Percentiles rank a stretch among this genome's conserved stretches.
These are phyloP conservation scores for Fraxinus pennsylvanica DNA, from an alignment of 257 asterid species.

Conservation along the genomic window DNA sequence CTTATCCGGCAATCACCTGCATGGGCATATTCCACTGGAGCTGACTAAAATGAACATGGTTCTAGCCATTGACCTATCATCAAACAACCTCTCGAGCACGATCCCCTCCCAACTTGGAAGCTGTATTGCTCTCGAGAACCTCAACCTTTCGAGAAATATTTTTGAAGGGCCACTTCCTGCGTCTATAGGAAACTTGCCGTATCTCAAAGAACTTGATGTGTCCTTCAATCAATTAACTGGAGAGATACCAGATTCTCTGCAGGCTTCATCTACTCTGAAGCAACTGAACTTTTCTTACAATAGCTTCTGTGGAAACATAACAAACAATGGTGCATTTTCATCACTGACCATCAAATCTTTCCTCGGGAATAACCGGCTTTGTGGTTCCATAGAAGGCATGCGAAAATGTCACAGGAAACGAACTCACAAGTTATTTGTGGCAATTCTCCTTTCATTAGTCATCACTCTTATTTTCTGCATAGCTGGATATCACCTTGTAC, in stretches of 20 bases:
- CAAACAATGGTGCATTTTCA: constrained; percentile 55
- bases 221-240: constrained; percentile 59
- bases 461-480: constrained; percentile 58
- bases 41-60: constrained; percentile 84
- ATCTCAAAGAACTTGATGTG: constrained; percentile 55
- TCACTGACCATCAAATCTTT: constrained; percentile 46
- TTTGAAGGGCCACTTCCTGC: constrained; percentile 57
- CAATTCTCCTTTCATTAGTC: constrained; percentile 61
- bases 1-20: constrained; percentile 59
- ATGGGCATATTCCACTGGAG: constrained; percentile 67
- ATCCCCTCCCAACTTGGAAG: constrained; percentile 79
- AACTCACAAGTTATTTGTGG: constrained; percentile 45
- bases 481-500: constrained; percentile 48
- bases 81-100: constrained; percentile 53
- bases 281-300: constrained; percentile 66
- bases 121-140: constrained; percentile 71
- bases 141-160: constrained; percentile 50
- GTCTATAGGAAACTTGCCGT: constrained; percentile 56
- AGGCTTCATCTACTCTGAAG: constrained; percentile 44
- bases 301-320: constrained; percentile 48
- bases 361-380: constrained; percentile 52
- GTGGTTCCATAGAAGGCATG: constrained; percentile 60
- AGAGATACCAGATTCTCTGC: constrained; percentile 51
- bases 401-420: constrained; percentile 37
- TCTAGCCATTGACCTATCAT: constrained; percentile 65